A percentile compares a stretch with the other conserved stretches of the same genome.
Conservation (phyloP, 2,329 filamentous ascomycete genomes). For the Aspergillus carbonarius region DNA sequence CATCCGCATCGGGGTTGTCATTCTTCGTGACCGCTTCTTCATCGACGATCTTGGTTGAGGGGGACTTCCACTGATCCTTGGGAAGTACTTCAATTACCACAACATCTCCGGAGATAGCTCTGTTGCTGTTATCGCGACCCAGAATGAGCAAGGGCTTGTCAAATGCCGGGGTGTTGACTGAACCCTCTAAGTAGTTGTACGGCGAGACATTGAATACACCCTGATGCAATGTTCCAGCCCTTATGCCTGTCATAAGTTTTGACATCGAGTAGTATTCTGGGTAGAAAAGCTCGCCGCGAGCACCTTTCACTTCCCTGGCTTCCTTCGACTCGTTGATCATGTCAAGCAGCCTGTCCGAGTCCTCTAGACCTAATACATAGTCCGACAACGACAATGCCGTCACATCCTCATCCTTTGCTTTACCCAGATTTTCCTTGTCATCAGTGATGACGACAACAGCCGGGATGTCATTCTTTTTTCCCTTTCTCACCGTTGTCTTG, state of each 20-base stretch:
- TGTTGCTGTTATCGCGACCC: slow-evolving; percentile 93
- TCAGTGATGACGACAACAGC: slow-evolving; percentile 91
- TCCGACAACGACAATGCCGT: slow-evolving; percentile 66
- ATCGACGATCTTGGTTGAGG: slow-evolving; percentile 92
- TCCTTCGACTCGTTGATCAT: slow-evolving; percentile 85
- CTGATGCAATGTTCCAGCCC: slow-evolving; percentile 85
- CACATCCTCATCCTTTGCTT: slow-evolving; percentile 72
- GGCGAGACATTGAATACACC: slow-evolving; percentile 94
- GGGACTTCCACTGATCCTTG: slow-evolving; percentile 94
- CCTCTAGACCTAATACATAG: slow-evolving; percentile 81
- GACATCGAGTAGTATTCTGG: slow-evolving; percentile 86
- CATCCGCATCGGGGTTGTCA: slow-evolving; percentile 85
- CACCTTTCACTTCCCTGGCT: slow-evolving; percentile 62
- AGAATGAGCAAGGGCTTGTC: slow-evolving; percentile 84
- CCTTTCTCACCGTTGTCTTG: slow-evolving; percentile 56
- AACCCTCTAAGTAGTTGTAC: slow-evolving; percentile 96
- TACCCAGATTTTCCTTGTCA: slow-evolving; percentile 81
- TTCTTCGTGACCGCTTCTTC: slow-evolving; percentile 90
- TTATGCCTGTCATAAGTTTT: slow-evolving; percentile 90
- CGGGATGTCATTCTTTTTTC: slow-evolving; percentile 59
- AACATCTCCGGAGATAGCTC: slow-evolving; percentile 85
- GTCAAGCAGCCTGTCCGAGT: slow-evolving; percentile 81
- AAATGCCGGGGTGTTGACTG: slow-evolving; percentile 85
- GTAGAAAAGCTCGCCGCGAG: slow-evolving; percentile 73
- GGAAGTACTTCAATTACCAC: slow-evolving; percentile 92